These are phyloP conservation scores for Lachancea mirantina DNA, from an alignment of 805 yeast genomes.

Conservation along the genomic window DNA sequence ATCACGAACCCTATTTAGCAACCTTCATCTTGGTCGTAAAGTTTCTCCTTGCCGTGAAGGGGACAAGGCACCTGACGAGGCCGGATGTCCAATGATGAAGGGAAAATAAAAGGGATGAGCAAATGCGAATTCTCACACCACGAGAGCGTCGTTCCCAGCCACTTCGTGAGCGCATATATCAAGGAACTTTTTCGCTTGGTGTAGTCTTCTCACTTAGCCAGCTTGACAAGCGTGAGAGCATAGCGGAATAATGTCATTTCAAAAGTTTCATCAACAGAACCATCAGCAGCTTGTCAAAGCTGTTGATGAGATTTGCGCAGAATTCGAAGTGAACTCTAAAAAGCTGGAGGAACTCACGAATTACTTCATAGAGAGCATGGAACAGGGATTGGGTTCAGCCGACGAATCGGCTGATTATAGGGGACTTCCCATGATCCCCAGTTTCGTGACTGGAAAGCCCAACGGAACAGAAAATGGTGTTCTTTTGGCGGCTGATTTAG, in stretches of 20 bases:
- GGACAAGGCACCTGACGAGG: too few relatives aligned
- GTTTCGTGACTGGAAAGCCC: constrained; percentile 80
- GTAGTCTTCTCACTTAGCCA: too few relatives aligned
- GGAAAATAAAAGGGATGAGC: too few relatives aligned
- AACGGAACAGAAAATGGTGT: constrained; percentile 79
- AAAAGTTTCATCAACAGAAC: constrained; percentile 22
- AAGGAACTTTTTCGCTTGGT: too few relatives aligned
- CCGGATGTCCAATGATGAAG: too few relatives aligned
- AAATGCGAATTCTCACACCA: too few relatives aligned
- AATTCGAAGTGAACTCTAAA: constrained; percentile 20
- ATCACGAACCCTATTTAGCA: too few relatives aligned
- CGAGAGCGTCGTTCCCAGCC: too few relatives aligned
- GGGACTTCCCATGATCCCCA: constrained; percentile 87
- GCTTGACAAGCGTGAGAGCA: too few relatives aligned
- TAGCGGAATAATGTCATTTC: constrained; percentile 23
- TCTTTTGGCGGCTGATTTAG: constrained; percentile 84
- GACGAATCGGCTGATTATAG: constrained; percentile 28
- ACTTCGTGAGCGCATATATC: too few relatives aligned
- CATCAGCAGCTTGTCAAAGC: constrained; percentile 17
- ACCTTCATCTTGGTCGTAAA: too few relatives aligned
- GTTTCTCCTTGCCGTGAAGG: too few relatives aligned
- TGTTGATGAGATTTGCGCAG: constrained; percentile 24
- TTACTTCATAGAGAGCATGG: constrained; percentile 54
- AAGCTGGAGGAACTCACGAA: constrained; percentile 33
- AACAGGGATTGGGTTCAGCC: constrained; percentile 46